Evolutionary conservation across 2,329 filamentous ascomycete species (phyloP).

Genomic region (Penicillium concentricum): DNA sequence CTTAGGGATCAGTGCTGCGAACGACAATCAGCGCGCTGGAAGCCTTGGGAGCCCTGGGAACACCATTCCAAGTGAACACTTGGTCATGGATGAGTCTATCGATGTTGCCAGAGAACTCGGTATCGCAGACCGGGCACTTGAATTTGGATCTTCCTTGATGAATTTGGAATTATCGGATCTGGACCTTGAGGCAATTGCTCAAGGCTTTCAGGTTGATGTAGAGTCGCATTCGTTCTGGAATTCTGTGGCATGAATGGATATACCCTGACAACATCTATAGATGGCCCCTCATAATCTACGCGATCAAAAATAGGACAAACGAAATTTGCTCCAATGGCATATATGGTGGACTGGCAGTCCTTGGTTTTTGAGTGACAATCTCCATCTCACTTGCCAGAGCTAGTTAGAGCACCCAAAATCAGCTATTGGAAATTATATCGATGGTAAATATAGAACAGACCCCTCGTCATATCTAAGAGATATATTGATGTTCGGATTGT

Average conservation of each 20-base stretch:
- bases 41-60: neutral
- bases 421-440: neutral
- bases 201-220: conserved; percentile 26
- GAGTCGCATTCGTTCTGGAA: conserved; percentile 24
- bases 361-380: neutral
- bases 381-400: conserved; percentile 3
- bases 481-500: neutral
- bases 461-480: neutral
- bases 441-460: neutral
- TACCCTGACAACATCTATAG: neutral
- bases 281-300: neutral
- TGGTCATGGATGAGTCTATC: neutral
- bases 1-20: conserved; percentile 15
- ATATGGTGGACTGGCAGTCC: neutral
- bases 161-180: conserved; percentile 24
- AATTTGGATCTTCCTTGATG: conserved; percentile 12
- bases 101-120: neutral
- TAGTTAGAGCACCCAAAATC: conserved; percentile 1
- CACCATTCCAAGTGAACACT: neutral
- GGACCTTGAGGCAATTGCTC: conserved; percentile 28
- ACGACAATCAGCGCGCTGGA: neutral
- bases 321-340: neutral
- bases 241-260: conserved; percentile 11
- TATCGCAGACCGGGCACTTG: conserved; percentile 1
- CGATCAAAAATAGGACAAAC: neutral